Evolutionary conservation across 2,329 filamentous ascomycete genomes (phyloP), one percentile per base, ranked within the genome.

Genomic region (Paraphaeosphaeria sporulosa): DNA sequence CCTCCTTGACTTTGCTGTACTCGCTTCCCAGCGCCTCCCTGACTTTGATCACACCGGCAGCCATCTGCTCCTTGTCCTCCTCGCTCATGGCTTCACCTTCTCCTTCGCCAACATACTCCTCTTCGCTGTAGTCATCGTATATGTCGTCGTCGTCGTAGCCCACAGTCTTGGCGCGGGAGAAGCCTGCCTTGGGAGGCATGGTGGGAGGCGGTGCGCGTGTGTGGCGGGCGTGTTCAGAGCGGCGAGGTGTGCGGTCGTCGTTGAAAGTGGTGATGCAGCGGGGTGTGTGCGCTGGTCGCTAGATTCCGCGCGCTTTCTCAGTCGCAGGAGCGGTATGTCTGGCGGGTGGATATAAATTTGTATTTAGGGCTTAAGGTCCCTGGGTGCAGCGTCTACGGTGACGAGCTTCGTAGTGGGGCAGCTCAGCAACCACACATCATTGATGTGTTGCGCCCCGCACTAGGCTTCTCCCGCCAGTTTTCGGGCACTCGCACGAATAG

Each of bases 21-120:
- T 86, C 87, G 64, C 80, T 77, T 7, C 88, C 90, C n/a, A 97
- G 82, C 9, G 85, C 84, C 62, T 83, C 82, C 60, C 87, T 85
- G 38, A 96, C 90, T 64, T 89, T 84, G 42, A 84, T 81, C 0
- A 89, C 92, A 53, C 89, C 90, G 42, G 86, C 78, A 42, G 85
- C 84, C 85, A 96, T 86, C 62, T 85, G 81, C 75, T 80, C 77
- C 75, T 73, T 66, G 60, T 72, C 75, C 34, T 74, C 71, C 17
- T 69, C 71, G 4, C 71, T 69, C 64, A 71, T 72, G 3, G 49
- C 67, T 1, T 67, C 66, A 42, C 61, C 67, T 60, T 72, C 73
- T n/a, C 68, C 76, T 5, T 65, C 75, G 27, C 75, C 75, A 3
- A n/a, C 38, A 27, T 55, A 43, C 48, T 76, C 77, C 60, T 81